These are phyloP conservation scores for Guyanaporus albipodus DNA, from an alignment of 768 basidiomycete genomes.

Conservation along the genomic window DNA sequence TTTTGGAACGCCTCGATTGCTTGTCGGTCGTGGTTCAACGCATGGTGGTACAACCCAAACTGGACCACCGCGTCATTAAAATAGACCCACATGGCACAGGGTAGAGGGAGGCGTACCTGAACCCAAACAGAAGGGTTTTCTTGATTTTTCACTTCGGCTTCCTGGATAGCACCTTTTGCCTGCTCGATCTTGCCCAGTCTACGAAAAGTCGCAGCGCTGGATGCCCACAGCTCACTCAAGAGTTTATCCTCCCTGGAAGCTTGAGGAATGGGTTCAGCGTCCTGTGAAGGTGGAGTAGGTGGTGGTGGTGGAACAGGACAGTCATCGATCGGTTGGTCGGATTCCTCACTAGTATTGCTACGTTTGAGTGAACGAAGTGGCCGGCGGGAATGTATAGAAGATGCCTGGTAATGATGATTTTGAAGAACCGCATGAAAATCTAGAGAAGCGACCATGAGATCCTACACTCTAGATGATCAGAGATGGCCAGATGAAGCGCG, in stretches of 20 bases:
- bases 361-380: conserved; percentile 49
- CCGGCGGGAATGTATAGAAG: conserved; percentile 80
- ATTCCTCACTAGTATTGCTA: conserved; percentile 29
- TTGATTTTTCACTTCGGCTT: conserved; percentile 88
- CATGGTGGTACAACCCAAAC: conserved; percentile 73
- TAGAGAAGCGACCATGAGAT: conserved; percentile 23
- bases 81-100: not conserved
- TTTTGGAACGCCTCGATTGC: conserved; percentile 81
- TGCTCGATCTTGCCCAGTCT: conserved; percentile 88
- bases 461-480: not conserved
- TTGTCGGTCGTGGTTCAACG: conserved; percentile 50
- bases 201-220: conserved; percentile 92
- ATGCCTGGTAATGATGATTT: conserved; percentile 64
- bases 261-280: conserved; percentile 30
- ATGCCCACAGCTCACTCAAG: conserved; percentile 86
- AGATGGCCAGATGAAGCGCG: conserved; percentile 19
- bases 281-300: conserved; percentile 33
- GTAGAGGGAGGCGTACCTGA: conserved; percentile 55
- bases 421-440: conserved; percentile 68
- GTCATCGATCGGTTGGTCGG: conserved; percentile 32
- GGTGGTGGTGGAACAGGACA: conserved; percentile 35
- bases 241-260: conserved; percentile 61
- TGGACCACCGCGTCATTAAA: conserved; percentile 27
- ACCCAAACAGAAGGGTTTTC: conserved; percentile 91
- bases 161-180: conserved; percentile 85